A percentile compares a stretch with the other conserved stretches of the same genome.
Conservation (phyloP, 2,329 filamentous ascomycete species). For the Sclerotinia nivalis region DNA sequence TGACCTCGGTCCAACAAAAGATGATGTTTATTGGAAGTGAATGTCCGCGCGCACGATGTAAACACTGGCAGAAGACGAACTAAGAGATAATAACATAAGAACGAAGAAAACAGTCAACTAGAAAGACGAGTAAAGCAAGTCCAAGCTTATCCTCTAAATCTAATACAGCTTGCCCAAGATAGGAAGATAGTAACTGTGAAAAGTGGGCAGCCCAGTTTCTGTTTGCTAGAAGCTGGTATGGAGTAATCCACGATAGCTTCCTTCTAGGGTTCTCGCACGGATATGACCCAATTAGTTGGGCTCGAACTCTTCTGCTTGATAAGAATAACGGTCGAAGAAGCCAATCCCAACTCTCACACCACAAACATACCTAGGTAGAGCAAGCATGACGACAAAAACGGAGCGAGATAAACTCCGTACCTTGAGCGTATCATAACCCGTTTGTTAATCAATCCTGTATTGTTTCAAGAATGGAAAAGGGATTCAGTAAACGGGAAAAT, state of each 20-base stretch:
- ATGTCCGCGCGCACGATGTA: neutral
- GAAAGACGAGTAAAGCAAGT: neutral
- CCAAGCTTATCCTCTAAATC: slow-evolving; percentile 1
- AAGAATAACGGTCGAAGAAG: neutral
- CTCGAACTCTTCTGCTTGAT: neutral
- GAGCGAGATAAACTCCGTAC: neutral
- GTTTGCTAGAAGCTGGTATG: neutral
- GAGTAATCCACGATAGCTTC: neutral
- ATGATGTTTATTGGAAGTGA: neutral
- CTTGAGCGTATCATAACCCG: neutral
- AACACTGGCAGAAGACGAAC: neutral
- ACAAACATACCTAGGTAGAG: neutral
- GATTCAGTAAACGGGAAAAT: neutral
- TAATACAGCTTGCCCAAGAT: neutral
- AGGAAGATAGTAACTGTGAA: slow-evolving; percentile 2
- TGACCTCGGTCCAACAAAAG: neutral
- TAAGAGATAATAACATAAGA: neutral
- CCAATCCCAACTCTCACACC: neutral
- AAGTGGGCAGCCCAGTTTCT: neutral
- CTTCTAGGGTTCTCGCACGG: neutral
- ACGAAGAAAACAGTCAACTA: neutral
- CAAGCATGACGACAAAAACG: slow-evolving; percentile 2
- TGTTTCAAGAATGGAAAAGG: slow-evolving; percentile 13
- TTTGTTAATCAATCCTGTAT: neutral
- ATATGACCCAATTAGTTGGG: neutral